A percentile compares a stretch with the other conserved stretches of the same genome.
phyloP scores from a whole-genome alignment of 306 rosid species.

The Adenanthera pavonina region DNA sequence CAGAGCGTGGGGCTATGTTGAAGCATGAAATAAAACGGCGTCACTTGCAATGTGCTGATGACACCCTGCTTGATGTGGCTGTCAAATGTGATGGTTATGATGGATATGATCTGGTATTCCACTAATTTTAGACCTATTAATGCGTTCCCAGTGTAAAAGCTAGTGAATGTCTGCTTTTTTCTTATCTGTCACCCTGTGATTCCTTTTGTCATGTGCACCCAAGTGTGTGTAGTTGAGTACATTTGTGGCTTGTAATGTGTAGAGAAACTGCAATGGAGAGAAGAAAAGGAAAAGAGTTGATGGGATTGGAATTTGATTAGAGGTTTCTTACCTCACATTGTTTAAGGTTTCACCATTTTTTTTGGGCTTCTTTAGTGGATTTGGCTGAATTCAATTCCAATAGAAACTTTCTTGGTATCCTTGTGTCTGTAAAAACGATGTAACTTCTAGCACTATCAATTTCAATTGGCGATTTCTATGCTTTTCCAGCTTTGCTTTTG shows the following conservation, averaged over 20 bases:
- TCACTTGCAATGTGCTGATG: slow-evolving; percentile 72
- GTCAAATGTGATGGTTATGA: slow-evolving; percentile 95
- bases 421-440: too few relatives aligned
- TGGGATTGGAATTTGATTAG: not conserved
- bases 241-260: not conserved
- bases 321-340: not conserved
- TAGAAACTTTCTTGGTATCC: too few relatives aligned
- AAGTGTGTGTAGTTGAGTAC: not conserved
- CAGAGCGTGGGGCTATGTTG: slow-evolving; percentile 83
- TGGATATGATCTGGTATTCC: slow-evolving; percentile 93
- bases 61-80: slow-evolving; percentile 75
- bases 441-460: too few relatives aligned
- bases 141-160: slow-evolving; percentile 10
- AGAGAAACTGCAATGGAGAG: slow-evolving; percentile 19
- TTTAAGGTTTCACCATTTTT: not conserved
- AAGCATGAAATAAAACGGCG: slow-evolving; percentile 87
- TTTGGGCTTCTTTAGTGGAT: not conserved
- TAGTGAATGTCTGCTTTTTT: slow-evolving; percentile 29
- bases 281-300: not conserved
- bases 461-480: too few relatives aligned
- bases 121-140: slow-evolving; percentile 19
- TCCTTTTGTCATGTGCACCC: slow-evolving; percentile 27
- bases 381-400: too few relatives aligned
- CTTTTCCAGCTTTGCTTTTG: too few relatives aligned
- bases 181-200: slow-evolving; percentile 8